Evolutionary conservation across 768 basidiomycete species (phyloP), one percentile per base, ranked within the genome.

Genomic region (Tulasnella sp.): DNA sequence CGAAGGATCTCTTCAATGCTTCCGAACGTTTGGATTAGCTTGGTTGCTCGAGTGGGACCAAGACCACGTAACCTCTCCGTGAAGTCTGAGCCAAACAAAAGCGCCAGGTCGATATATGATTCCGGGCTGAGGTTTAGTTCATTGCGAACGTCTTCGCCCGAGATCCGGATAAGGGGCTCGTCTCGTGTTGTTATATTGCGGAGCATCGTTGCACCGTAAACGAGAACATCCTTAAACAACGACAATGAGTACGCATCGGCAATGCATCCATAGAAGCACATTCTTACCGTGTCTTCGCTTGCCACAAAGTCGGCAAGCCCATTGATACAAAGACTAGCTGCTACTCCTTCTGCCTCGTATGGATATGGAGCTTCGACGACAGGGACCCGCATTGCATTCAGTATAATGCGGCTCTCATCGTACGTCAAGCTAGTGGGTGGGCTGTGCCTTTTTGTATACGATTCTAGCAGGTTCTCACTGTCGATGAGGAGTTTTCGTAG

Each of bases 11-110:
- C 84, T 83, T 95, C 94, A 80, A 97, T 95, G 9, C 88, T 87
- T 5, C 90, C 90, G 82, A 95, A 84, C 80, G 89, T 85, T 73
- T 87, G 88, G 73, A 97, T 93, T 80, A 92, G 89, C 81, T 90
- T 90, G 81, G 94, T 89, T 1, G 94, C 94, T 2, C 90, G 90
- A 0, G 85, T 82, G 0, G 95, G 95, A 0, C 96, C 96, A 1
- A 97, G 86, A 79, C 91, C 90, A 77, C 89, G 92, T 78, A 98
- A 93, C 5, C 96, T 90, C 70, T 91, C 89, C 0, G 93, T 91
- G 81, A 97, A 96, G 84, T 98, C 96, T 2, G 95, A 97, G 15
- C 96, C 96, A 13, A 96, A 88, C 7, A 98, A 87, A 73, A 97
- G 88, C 0, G 90, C 91, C 83, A 97, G 95, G 84, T 98, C 96